These are phyloP conservation scores for Cytospora leucostoma DNA, from an alignment of 2,329 filamentous ascomycete species.

Conservation along the genomic window DNA sequence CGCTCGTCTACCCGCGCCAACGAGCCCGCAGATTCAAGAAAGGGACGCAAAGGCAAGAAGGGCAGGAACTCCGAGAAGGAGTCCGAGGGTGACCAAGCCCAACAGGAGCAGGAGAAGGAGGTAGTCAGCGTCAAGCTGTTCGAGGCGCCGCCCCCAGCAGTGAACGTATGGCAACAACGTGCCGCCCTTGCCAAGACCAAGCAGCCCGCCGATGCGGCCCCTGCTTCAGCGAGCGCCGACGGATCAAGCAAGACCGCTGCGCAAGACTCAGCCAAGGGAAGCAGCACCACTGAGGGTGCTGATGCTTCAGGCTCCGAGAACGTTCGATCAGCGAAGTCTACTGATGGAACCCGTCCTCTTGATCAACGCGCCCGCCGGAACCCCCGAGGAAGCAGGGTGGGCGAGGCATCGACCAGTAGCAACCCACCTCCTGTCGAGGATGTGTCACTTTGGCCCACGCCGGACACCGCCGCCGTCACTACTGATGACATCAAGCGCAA, in stretches of 20 bases:
- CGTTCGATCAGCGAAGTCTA: constrained; percentile 29
- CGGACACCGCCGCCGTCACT: constrained; percentile 67
- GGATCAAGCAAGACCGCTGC: constrained; percentile 19
- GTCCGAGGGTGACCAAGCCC: constrained; percentile 52
- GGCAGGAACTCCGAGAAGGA: constrained; percentile 53
- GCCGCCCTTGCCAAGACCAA: constrained; percentile 63
- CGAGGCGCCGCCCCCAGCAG: constrained; percentile 77
- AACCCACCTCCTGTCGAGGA: constrained; percentile 70
- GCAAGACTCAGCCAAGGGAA: constrained; percentile 30
- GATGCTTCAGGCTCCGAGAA: constrained; percentile 30
- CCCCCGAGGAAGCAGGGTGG: constrained; percentile 48
- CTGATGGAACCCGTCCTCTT: constrained; percentile 44
- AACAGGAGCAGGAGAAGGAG: constrained; percentile 60
- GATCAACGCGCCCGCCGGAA: constrained; percentile 43
- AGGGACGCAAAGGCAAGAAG: constrained; percentile 66
- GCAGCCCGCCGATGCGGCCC: constrained; percentile 28
- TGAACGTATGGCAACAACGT: constrained; percentile 88
- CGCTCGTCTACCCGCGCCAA: constrained; percentile 66
- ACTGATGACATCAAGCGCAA: constrained; percentile 72
- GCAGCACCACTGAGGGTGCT: constrained; percentile 6
- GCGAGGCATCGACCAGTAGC: constrained; percentile 38
- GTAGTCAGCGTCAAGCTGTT: constrained; percentile 66
- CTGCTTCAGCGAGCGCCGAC: constrained; percentile 27
- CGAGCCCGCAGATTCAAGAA: constrained; percentile 67
- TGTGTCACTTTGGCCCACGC: constrained; percentile 84